Percentiles rank a stretch among this genome's conserved stretches.
Conservation (phyloP, 305 asterid species). For the Fraxinus greggii region DNA sequence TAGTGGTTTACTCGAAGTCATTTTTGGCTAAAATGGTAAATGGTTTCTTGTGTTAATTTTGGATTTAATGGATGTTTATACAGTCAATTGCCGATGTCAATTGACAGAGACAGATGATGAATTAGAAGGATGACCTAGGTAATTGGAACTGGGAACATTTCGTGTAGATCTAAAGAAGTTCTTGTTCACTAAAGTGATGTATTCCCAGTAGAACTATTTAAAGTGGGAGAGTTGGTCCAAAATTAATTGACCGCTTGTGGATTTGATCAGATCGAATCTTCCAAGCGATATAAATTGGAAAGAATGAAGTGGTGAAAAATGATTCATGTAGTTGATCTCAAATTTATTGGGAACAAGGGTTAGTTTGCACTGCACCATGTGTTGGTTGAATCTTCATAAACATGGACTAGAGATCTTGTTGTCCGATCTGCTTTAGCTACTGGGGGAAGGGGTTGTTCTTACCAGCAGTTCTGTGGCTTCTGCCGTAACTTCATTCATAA, state of each 20-base stretch:
- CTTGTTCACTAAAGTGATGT: neutral
- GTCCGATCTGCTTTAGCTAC: conserved; percentile 12
- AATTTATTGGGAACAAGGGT: neutral
- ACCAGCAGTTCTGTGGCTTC: neutral
- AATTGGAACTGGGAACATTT: neutral
- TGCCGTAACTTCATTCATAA: neutral
- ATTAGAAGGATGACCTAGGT: neutral
- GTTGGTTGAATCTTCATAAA: neutral
- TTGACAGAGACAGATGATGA: neutral
- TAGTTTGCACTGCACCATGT: neutral
- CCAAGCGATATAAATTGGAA: neutral
- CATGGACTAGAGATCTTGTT: conserved; percentile 19
- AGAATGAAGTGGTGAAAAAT: neutral
- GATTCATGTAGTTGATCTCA: neutral
- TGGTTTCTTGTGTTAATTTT: neutral
- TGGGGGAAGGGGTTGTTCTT: conserved; percentile 3
- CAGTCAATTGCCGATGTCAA: neutral
- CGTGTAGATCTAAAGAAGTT: neutral
- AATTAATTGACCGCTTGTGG: neutral
- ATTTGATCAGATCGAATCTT: neutral
- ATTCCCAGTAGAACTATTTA: neutral
- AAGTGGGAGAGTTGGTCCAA: neutral
- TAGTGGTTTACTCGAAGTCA: neutral
- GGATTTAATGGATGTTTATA: neutral
- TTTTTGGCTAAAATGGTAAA: neutral